Evolutionary conservation across 345 rosid genomes (phyloP).

Genomic region (Melaleuca quinquenervia): DNA sequence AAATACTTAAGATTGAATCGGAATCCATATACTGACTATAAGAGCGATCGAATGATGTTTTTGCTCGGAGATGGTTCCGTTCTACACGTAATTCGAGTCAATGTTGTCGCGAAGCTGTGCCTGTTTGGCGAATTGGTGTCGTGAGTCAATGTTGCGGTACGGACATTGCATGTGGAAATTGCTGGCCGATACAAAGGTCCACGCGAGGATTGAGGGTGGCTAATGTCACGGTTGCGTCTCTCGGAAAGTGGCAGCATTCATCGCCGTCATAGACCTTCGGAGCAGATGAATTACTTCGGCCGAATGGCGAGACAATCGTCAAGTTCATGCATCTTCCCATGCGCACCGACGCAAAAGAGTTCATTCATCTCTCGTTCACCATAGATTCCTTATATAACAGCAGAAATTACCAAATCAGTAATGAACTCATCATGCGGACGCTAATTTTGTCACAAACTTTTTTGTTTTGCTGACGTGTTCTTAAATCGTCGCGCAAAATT

Average conservation of each 20-base stretch:
- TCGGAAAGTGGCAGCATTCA: neutral
- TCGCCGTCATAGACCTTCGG: neutral
- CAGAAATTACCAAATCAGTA: neutral
- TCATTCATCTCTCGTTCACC: neutral
- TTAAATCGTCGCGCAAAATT: accelerated
- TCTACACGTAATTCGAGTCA: neutral
- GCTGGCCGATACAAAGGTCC: neutral
- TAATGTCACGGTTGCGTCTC: neutral
- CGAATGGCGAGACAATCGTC: neutral
- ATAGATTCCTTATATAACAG: neutral
- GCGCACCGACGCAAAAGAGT: neutral
- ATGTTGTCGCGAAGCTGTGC: neutral
- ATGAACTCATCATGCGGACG: neutral
- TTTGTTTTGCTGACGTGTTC: neutral
- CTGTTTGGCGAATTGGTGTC: neutral
- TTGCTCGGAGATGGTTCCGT: accelerated
- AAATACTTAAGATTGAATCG: accelerated
- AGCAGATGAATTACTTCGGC: neutral
- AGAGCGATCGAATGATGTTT: neutral
- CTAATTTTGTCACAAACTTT: neutral
- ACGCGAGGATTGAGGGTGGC: neutral
- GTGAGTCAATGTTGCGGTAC: neutral
- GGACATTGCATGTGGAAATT: neutral
- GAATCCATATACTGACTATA: neutral
- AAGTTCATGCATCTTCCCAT: neutral